These are phyloP conservation scores for Lithospermum erythrorhizon DNA, from an alignment of 257 asterid genomes.

Conservation along the genomic window DNA sequence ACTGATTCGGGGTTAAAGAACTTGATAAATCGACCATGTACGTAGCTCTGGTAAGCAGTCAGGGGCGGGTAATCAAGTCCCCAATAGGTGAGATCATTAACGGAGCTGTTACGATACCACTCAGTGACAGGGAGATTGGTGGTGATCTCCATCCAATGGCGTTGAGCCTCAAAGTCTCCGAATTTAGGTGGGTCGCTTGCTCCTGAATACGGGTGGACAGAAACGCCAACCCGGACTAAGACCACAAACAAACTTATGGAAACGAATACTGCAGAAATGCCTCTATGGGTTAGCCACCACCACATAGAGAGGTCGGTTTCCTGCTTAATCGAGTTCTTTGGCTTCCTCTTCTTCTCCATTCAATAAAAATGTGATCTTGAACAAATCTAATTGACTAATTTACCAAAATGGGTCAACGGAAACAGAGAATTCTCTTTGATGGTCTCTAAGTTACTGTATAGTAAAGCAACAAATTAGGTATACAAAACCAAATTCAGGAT, in stretches of 20 bases:
- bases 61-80: constrained; percentile 96
- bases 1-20: constrained; percentile 70
- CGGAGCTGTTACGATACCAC: constrained; percentile 72
- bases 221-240: constrained; percentile 59
- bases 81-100: constrained; percentile 76
- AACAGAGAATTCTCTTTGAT: too few relatives aligned
- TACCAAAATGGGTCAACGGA: too few relatives aligned
- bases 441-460: neutral
- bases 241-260: constrained; percentile 68
- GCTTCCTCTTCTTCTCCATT: constrained; percentile 28
- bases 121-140: constrained; percentile 62
- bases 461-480: too few relatives aligned
- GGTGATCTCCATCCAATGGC: constrained; percentile 99
- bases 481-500: neutral
- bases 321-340: constrained; percentile 12
- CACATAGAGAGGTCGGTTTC: constrained; percentile 23
- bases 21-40: constrained; percentile 53
- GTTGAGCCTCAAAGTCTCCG: constrained; percentile 96
- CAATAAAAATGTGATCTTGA: neutral
- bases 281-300: constrained; percentile 39
- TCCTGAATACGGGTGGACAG: constrained; percentile 88
- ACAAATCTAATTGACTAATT: too few relatives aligned
- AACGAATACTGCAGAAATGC: constrained; percentile 42
- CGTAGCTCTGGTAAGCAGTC: constrained; percentile 83
- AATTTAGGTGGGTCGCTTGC: constrained; percentile 72